Evolutionary conservation across 2,329 filamentous ascomycete species (phyloP), one percentile per base, ranked within the genome.

Genomic region (Pseudopyricularia cyperi): DNA sequence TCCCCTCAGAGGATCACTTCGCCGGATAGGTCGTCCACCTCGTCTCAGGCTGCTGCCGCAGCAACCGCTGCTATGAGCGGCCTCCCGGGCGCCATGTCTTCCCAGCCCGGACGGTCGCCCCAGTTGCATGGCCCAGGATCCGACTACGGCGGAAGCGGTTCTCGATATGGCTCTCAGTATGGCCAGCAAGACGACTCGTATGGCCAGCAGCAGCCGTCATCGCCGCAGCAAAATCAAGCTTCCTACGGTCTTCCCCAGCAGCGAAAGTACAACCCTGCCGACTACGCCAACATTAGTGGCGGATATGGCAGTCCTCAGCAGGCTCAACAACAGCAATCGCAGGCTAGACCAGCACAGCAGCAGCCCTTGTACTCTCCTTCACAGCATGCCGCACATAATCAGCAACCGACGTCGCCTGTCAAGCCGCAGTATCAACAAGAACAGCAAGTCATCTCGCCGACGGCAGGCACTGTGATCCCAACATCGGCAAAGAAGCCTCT

Each of bases 231-330:
- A 46, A 56, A 62, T 15, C 65, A 65, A 7, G 19, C 50, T n/a
- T 42, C 37, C 33, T 66, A 65, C 42, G 60, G 63, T 54, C 67
- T 67, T 54, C 63, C 65, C 48, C 67, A 70, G 55, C 80, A 83
- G 58, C 72, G 80, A 39, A 80, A 80, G 58, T 93, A 93, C 64
- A 87, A 93, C 63, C 87, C 87, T 28, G 80, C 80, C 24, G 83
- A 84, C 56, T 93, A 90, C 64, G 85, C 83, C 54, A 80, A 75
- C 61, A 76, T 80, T 58, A 51, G 50, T 39, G 75, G 71, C 60
- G 72, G 66, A 51, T 81, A 75, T 57, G 68, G 65, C 46, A 60
- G 66, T 50, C 69, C 71, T 44, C 70, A 72, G 55, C 64, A 63
- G 49, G 33, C 53, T 17, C 64, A 66, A 55, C 57, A 61, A 12